Evolutionary conservation across 345 rosid genomes (phyloP).

Genomic region (Pugionium cornutum): DNA sequence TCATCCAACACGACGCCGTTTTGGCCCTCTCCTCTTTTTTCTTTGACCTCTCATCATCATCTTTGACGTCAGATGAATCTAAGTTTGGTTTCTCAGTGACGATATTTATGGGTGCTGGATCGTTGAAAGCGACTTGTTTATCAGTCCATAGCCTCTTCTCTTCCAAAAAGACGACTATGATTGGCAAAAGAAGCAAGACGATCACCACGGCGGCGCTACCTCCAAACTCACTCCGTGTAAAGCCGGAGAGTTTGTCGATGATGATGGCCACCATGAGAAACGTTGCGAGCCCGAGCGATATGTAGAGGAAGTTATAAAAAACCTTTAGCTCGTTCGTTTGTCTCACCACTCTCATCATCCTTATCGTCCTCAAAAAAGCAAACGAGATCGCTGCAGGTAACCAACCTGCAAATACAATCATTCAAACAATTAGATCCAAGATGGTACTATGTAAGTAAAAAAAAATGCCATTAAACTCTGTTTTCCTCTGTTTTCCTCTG

Average conservation of each 20-base stretch:
- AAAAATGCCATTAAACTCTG: background rate
- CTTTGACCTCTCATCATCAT: background rate
- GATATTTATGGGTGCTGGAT: constrained; percentile 36
- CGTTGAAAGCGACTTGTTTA: constrained; percentile 32
- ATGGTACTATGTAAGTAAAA: background rate
- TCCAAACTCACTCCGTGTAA: constrained; percentile 38
- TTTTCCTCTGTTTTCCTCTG: constrained; percentile 21
- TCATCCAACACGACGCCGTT: constrained; percentile 40
- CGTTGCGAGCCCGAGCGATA: constrained; percentile 51
- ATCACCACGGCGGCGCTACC: constrained; percentile 47
- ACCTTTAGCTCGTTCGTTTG: constrained; percentile 47
- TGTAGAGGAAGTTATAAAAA: constrained; percentile 48
- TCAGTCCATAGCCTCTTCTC: constrained; percentile 43
- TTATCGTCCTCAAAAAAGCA: constrained; percentile 45
- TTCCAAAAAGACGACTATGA: constrained; percentile 46
- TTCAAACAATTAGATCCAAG: constrained; percentile 9
- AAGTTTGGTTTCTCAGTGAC: constrained; percentile 35
- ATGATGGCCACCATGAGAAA: constrained; percentile 52
- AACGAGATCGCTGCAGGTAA: constrained; percentile 51
- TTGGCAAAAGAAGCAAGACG: constrained; percentile 44
- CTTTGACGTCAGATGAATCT: constrained; percentile 1
- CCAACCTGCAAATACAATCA: constrained; percentile 40
- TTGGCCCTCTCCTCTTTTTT: constrained; percentile 18
- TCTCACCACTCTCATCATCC: constrained; percentile 43
- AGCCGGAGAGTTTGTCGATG: constrained; percentile 44